Evolutionary conservation across 1,284 basidiomycete genomes (phyloP).

Genomic region (Gymnopus androsaceus): DNA sequence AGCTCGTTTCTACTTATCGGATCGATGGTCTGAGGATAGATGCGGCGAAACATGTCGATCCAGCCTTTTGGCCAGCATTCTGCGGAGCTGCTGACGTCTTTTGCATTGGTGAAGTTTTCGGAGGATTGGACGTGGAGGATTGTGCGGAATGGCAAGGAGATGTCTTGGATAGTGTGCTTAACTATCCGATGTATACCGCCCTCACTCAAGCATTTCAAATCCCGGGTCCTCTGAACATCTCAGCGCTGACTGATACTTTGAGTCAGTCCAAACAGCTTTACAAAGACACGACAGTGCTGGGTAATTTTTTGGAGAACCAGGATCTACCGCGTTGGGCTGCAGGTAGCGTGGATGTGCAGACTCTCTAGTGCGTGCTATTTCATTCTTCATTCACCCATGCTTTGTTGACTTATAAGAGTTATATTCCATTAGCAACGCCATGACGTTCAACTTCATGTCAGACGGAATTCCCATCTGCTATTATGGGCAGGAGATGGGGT

Average conservation of each 20-base stretch:
- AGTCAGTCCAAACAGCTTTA: conserved; percentile 54
- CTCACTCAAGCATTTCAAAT: conserved; percentile 64
- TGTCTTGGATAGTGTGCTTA: conserved; percentile 64
- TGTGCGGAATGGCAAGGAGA: conserved; percentile 48
- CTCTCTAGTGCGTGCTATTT: conserved; percentile 50
- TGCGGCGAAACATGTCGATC: conserved; percentile 59
- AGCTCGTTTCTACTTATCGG: conserved; percentile 61
- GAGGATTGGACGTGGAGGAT: conserved; percentile 48
- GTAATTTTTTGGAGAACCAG: conserved; percentile 86
- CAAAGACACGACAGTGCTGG: conserved; percentile 56
- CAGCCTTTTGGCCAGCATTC: conserved; percentile 70
- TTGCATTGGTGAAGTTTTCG: conserved; percentile 82
- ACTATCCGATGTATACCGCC: conserved; percentile 74
- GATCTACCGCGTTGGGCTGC: conserved; percentile 77
- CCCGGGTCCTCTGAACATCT: conserved; percentile 64
- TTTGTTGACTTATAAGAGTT: conserved; percentile 23
- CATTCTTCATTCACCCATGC: conserved; percentile 10
- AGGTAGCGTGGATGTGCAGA: conserved; percentile 61
- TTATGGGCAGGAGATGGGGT: conserved; percentile 77
- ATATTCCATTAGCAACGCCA: conserved; percentile 54
- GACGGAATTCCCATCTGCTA: conserved; percentile 81
- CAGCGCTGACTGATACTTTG: conserved; percentile 56
- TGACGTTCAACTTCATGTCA: conserved; percentile 67
- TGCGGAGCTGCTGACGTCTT: conserved; percentile 68
- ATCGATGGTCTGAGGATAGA: conserved; percentile 81